Evolutionary conservation across 768 basidiomycete genomes (phyloP).

Genomic region (Leccinum disarticulatum): DNA sequence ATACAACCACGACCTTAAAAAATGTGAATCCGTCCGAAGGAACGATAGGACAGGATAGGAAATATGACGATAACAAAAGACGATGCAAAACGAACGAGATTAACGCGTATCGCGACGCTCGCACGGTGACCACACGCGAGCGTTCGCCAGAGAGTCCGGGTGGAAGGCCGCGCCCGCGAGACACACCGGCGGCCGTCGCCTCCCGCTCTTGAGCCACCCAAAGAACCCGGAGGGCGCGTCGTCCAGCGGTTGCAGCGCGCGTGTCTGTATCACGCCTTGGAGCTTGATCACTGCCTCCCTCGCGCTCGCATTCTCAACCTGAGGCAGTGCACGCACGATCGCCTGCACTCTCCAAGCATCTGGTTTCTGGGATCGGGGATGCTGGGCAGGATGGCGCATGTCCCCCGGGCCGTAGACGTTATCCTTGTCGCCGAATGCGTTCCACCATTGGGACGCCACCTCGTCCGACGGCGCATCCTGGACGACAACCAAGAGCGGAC

Average conservation of each 20-base stretch:
- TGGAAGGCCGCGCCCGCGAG: background rate
- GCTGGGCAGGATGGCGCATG: background rate
- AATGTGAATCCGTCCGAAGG: no score
- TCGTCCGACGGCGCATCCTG: conserved; percentile 21
- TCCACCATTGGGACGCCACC: conserved; percentile 25
- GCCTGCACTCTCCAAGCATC: conserved; percentile 12
- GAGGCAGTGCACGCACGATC: conserved; percentile 25
- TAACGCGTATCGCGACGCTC: background rate
- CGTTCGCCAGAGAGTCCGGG: conserved; percentile 17
- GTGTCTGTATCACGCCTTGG: conserved; percentile 19
- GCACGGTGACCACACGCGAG: conserved; percentile 19
- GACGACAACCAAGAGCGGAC: conserved; percentile 27
- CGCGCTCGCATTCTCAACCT: background rate
- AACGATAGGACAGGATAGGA: no score
- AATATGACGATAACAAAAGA: no score
- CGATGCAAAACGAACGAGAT: background rate
- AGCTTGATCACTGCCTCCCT: conserved; percentile 8
- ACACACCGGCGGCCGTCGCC: background rate
- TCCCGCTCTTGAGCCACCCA: conserved; percentile 11
- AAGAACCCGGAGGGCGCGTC: conserved; percentile 21
- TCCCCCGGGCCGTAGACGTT: background rate
- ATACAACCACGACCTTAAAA: no score
- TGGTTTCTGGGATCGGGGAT: background rate
- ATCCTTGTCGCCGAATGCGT: conserved; percentile 3
- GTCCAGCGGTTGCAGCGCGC: conserved; percentile 25